phyloP scores from a whole-genome alignment of 2,329 filamentous ascomycete genomes.

The Aspergillus transmontanensis region DNA sequence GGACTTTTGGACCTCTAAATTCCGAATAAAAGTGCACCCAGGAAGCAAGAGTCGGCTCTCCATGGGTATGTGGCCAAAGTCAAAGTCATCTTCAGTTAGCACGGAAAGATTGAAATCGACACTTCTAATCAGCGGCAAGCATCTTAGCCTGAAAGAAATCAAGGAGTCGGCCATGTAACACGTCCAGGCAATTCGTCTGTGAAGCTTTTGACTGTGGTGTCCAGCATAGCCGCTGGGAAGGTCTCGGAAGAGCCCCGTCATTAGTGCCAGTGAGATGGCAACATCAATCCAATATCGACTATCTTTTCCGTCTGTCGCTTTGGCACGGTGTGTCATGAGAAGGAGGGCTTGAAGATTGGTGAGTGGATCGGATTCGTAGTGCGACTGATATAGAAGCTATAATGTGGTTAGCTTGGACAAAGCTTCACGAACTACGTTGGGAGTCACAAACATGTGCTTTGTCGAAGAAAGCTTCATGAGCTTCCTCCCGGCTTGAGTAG shows the following conservation, averaged over 20 bases:
- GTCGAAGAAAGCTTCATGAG: neutral
- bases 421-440: neutral
- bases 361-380: neutral
- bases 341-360: neutral
- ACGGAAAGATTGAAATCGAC: neutral
- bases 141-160: neutral
- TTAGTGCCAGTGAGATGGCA: neutral
- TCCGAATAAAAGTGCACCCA: neutral
- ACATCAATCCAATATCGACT: neutral
- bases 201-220: neutral
- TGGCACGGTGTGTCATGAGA: neutral
- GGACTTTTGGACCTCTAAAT: neutral
- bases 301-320: neutral
- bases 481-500: neutral
- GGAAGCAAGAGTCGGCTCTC: neutral
- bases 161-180: neutral
- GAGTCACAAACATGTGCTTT: neutral
- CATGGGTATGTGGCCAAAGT: neutral
- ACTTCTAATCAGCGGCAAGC: neutral
- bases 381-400: neutral
- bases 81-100: neutral
- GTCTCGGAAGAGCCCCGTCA: neutral
- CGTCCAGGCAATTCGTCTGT: constrained; percentile 1
- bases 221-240: neutral
- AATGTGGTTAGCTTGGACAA: neutral